These are phyloP conservation scores for Samsoniella hepiali DNA, from an alignment of 2,329 filamentous ascomycete species.

Conservation along the genomic window DNA sequence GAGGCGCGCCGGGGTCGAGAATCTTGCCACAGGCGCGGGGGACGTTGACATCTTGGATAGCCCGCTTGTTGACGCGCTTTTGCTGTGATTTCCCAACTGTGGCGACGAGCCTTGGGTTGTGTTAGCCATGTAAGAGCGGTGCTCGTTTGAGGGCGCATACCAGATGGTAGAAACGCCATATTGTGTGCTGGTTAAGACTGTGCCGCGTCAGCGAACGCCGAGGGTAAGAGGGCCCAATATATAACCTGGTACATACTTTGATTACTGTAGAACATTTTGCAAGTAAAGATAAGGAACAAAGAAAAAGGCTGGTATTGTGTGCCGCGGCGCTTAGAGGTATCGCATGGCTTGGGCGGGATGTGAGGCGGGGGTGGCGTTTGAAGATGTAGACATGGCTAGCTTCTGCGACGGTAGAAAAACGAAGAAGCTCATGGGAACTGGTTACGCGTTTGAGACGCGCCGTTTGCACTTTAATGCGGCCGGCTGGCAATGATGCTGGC, in stretches of 20 bases:
- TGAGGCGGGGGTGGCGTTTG: not conserved
- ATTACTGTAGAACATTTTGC: conserved; percentile 90
- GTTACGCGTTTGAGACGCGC: conserved; percentile 10
- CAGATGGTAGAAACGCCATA: conserved; percentile 95
- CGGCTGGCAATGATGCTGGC: not conserved
- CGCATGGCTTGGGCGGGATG: not conserved
- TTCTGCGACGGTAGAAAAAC: not conserved
- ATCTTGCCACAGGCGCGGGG: conserved; percentile 87
- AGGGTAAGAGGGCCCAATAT: no score
- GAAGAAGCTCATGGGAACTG: not conserved
- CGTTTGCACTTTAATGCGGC: conserved; percentile 6
- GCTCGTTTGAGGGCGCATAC: conserved; percentile 48
- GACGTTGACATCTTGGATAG: conserved; percentile 85
- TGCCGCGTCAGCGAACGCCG: conserved; percentile 20
- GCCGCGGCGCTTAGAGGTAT: not conserved
- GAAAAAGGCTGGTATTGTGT: not conserved
- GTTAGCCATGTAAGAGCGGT: conserved; percentile 16
- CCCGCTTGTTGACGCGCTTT: conserved; percentile 76
- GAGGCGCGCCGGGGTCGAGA: conserved; percentile 72
- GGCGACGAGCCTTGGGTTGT: conserved; percentile 71
- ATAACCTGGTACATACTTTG: conserved; percentile 62
- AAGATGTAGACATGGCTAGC: not conserved
- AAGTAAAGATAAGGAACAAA: not conserved
- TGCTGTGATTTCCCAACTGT: conserved; percentile 74
- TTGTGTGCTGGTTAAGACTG: conserved; percentile 77